Conservation (phyloP, 371 early-diverging fungal species). For the Saksenaea oblongispora region DNA sequence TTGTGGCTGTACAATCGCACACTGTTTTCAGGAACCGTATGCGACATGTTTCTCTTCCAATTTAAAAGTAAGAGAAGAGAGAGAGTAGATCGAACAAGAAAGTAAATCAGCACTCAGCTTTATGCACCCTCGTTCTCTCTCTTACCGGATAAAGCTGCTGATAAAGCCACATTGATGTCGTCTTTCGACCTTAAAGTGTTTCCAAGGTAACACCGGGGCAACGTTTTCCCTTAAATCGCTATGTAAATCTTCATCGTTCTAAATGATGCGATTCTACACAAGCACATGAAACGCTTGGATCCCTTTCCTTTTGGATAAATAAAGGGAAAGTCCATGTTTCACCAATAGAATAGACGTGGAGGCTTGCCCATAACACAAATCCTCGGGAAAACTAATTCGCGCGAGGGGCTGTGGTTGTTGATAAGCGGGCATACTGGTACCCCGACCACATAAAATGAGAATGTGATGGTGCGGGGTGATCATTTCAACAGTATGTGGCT, state of each 20-base stretch:
- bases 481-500: no score
- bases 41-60: neutral
- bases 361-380: neutral
- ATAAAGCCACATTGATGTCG: neutral
- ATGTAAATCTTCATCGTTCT: neutral
- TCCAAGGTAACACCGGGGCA: neutral
- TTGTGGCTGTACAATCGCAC: neutral
- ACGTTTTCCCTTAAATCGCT: neutral
- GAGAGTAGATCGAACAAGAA: neutral
- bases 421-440: neutral
- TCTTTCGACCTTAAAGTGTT: neutral
- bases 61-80: neutral
- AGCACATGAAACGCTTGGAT: neutral
- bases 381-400: conserved; percentile 3
- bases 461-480: neutral
- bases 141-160: neutral
- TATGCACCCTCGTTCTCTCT: neutral
- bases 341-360: neutral
- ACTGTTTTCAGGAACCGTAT: neutral
- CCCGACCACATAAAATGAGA: neutral
- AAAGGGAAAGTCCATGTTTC: neutral
- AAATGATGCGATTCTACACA: neutral
- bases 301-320: neutral
- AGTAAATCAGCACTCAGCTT: neutral
- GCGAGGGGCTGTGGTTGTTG: neutral